Evolutionary conservation across 495 filamentous ascomycete genomes (phyloP), one percentile per base, ranked within the genome.

Genomic region (Penicillium egyptiacum): DNA sequence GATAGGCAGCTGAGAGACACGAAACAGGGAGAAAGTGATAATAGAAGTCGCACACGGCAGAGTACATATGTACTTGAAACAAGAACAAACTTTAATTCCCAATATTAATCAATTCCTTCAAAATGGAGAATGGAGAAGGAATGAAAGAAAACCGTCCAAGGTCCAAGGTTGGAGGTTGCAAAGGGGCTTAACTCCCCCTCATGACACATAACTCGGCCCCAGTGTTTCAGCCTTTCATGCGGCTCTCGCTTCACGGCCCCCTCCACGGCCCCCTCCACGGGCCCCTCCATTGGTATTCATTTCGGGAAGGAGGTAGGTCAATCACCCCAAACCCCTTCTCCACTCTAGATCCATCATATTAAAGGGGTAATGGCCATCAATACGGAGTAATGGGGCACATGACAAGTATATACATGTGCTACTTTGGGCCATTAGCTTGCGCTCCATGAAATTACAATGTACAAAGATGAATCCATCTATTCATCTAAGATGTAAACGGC

Each of bases 201-300:
- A 41, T 41, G 57, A 59, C 50, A 58, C 46, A 57, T 41, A 35
- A 20, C 14, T 50, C 49, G 51, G 46, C 56, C 51, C 46, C 56
- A 41, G 37, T 51, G 62, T 65, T 65, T 70, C 67, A 66, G 67
- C 59, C 61, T 59, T 48, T 47, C 57, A 39, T 69, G 64, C 65
- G 64, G 64, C 62, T 70, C 66, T 54, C 46, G 46, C n/a, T 16
- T 12, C 42, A 35, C 46, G 19, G n/a, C 42, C 28, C 41, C 42
- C 17, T 45, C 33, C 35, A 28, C n/a, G n/a, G n/a, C n/a, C n/a
- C n/a, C n/a, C n/a, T n/a, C n/a, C 41, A 33, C 46, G 19, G n/a
- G 30, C 28, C 41, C 41, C 25, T 46, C 35, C 26, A 14, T 42
- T 14, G 28, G 54, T 47, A 40, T 28, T 31, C 12, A 16, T 19